Conservation (phyloP, 2,329 filamentous ascomycete genomes). For the Phaeosphaeria sp. region DNA sequence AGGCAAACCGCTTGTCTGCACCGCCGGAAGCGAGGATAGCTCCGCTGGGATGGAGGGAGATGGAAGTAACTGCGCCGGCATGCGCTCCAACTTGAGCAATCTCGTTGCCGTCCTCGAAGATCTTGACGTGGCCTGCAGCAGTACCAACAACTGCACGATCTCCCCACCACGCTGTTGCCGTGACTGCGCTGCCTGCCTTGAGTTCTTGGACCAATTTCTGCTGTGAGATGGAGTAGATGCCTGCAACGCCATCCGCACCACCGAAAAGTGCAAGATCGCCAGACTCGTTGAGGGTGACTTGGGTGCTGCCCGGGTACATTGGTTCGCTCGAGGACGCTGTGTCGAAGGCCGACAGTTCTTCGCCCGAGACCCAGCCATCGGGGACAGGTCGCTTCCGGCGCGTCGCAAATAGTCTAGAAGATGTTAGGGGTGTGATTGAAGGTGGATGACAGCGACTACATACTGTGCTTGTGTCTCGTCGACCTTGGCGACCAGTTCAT, state of each 20-base stretch:
- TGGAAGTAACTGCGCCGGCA: constrained; percentile 76
- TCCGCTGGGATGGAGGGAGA: constrained; percentile 83
- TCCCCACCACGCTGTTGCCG: constrained; percentile 69
- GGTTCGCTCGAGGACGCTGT: constrained; percentile 61
- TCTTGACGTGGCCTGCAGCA: constrained; percentile 77
- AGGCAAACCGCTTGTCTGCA: constrained; percentile 87
- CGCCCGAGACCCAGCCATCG: constrained; percentile 80
- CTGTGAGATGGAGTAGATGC: constrained; percentile 79
- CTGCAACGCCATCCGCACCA: constrained; percentile 75
- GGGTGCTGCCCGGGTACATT: constrained; percentile 64
- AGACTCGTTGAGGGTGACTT: constrained; percentile 64
- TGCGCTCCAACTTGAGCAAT: constrained; percentile 77
- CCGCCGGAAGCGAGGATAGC: constrained; percentile 86
- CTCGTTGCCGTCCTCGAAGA: constrained; percentile 75
- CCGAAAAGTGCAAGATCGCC: constrained; percentile 75
- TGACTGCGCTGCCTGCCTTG: constrained; percentile 69
- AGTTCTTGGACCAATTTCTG: constrained; percentile 76
- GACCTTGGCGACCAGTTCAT: constrained; percentile 73
- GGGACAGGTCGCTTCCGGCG: constrained; percentile 90
- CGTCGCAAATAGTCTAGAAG: constrained; percentile 76
- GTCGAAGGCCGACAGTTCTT: constrained; percentile 70
- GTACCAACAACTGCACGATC: constrained; percentile 75
- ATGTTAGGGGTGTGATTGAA: constrained; percentile 25
- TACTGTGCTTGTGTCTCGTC: constrained; percentile 82
- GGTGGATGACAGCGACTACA: constrained; percentile 42